Base-by-base conservation (phyloP, 192 early-diverging fungal genomes). In the Coemansia biformis region DNA sequence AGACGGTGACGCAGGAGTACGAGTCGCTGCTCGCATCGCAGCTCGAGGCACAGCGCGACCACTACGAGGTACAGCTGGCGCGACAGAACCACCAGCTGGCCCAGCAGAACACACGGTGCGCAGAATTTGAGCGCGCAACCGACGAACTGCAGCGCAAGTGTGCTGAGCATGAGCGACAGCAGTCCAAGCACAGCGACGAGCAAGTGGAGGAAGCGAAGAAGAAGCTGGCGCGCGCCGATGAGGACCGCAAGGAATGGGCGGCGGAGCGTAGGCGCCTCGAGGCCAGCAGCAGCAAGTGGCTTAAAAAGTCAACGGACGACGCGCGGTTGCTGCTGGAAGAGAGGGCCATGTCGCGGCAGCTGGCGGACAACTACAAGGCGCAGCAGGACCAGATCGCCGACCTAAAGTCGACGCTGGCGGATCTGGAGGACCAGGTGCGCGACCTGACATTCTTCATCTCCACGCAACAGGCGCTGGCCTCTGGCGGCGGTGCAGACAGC, bases 371-470 rank as follows among this genome's bases (percentile, higher is more conserved):
- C 50, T 88, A 91, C 52, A 64, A 73, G 1, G 56, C 54, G 8
- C 66, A 87, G 19, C 76, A 84, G 47, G 36, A 17, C 22, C 57
- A 77, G 29, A 52, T 91, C 3, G 63, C 71, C 16, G 65, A 62
- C 12, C 82, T 87, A 41, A 81, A 83, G 21, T 50, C 61, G 0
- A 73, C 73, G 35, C 76, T 89, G 15, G 57, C 52, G 15, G 90
- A 93, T 18, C 51, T 93, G 49, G 75, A 78, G 50, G 92, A 93
- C 34, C 89, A 96, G 76, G 80, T 96, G 5, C 64, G 83, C n/a
- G 93, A 98, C 56, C 62, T 98, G 57, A 88, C 91, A 83, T 84
- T 88, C 46, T 93, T 85, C 56, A 59, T 98, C 24, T 81, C 90
- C 16, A 84, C 86, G 13, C 82, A 85, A 47, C 64, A 87, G 44